Percentiles rank a stretch among this genome's conserved stretches.
Evolutionary conservation across 768 basidiomycete genomes (phyloP).

Genomic region (Auriculariales sp.): DNA sequence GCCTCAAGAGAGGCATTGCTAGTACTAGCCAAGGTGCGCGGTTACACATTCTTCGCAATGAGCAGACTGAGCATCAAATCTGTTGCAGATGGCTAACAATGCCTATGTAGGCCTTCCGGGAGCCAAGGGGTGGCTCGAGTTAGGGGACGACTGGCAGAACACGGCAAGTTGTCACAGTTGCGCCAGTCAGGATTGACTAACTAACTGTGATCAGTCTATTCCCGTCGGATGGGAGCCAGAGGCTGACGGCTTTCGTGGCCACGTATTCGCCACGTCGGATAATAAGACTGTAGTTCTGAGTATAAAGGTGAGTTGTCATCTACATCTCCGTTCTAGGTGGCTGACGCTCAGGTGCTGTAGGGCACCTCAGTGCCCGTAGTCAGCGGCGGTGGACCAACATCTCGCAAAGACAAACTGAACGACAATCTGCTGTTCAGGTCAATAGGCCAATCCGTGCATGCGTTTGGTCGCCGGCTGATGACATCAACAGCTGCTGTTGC

Average conservation of each 20-base stretch:
- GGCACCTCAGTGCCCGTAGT: slow-evolving; percentile 75
- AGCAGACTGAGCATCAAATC: no score
- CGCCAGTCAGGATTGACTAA: background rate
- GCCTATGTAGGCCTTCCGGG: slow-evolving; percentile 58
- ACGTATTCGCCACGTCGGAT: slow-evolving; percentile 72
- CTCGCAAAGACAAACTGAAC: slow-evolving; percentile 83
- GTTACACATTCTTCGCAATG: no score
- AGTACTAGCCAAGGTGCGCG: slow-evolving; percentile 65
- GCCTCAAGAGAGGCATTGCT: slow-evolving; percentile 61
- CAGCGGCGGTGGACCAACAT: slow-evolving; percentile 69
- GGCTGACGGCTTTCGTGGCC: slow-evolving; percentile 77
- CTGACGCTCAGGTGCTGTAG: no score
- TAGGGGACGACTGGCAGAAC: slow-evolving; percentile 49
- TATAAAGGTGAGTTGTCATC: no score
- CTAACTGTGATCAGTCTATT: slow-evolving; percentile 31
- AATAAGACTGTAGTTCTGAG: slow-evolving; percentile 77
- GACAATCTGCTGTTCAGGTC: slow-evolving; percentile 84
- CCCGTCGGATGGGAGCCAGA: slow-evolving; percentile 91
- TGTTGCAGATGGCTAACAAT: slow-evolving; percentile 92
- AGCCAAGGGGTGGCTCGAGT: slow-evolving; percentile 63
- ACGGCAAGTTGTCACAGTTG: slow-evolving; percentile 18
- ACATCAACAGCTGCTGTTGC: no score
- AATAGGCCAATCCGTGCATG: no score
- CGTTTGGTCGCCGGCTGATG: no score
- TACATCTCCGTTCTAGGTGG: no score